A percentile compares a stretch with the other conserved stretches of the same genome.
Evolutionary conservation across 805 yeast species (phyloP).

Genomic region (Grigorovia humatica): DNA sequence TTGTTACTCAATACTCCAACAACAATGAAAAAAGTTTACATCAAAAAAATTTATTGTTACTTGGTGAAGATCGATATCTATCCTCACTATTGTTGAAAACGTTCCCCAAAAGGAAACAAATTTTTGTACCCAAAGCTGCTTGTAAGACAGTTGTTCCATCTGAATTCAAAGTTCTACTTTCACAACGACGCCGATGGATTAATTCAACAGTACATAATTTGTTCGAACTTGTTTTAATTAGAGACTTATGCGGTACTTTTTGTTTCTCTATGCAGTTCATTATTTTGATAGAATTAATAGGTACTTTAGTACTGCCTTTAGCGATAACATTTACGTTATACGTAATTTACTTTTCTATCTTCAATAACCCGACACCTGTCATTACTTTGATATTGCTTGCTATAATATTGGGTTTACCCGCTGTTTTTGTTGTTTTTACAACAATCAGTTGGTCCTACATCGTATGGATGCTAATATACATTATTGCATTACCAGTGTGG

Average conservation of each 20-base stretch:
- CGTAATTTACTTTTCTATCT: constrained; percentile 60
- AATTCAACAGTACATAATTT: constrained; percentile 89
- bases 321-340: constrained; percentile 78
- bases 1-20: constrained; percentile 83
- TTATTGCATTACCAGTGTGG: constrained; percentile 86
- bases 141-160: constrained; percentile 90
- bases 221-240: constrained; percentile 74
- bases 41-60: constrained; percentile 68
- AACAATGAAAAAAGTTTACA: constrained; percentile 78
- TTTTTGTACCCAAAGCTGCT: constrained; percentile 82
- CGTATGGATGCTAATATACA: constrained; percentile 68
- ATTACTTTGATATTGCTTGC: constrained; percentile 68
- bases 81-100: constrained; percentile 79
- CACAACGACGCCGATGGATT: constrained; percentile 96
- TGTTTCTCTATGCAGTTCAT: constrained; percentile 94
- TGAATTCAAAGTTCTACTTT: constrained; percentile 62
- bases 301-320: constrained; percentile 81
- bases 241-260: constrained; percentile 87
- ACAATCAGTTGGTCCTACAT: constrained; percentile 65
- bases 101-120: constrained; percentile 80
- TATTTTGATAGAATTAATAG: constrained; percentile 70
- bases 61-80: constrained; percentile 86
- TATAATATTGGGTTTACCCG: constrained; percentile 78
- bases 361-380: constrained; percentile 65
- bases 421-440: constrained; percentile 67